These are phyloP conservation scores for Bisporella sp. DNA, from an alignment of 2,329 filamentous ascomycete species.

Conservation along the genomic window DNA sequence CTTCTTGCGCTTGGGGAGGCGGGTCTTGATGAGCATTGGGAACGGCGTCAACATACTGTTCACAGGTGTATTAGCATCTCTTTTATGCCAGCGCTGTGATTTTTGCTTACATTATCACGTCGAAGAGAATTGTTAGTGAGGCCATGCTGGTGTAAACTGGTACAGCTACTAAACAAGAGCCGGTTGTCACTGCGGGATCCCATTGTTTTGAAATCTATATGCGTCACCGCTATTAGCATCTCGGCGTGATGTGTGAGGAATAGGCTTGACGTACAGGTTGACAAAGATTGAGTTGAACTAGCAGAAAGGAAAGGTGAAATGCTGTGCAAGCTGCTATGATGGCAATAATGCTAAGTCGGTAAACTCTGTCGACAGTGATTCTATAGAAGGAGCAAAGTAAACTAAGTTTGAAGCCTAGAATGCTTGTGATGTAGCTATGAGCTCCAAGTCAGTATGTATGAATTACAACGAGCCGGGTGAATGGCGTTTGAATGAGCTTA, in stretches of 20 bases:
- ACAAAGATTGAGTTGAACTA: conserved; percentile 23
- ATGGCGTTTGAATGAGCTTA: conserved; percentile 16
- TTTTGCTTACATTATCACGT: conserved; percentile 31
- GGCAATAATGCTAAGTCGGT: conserved; percentile 28
- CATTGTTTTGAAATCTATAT: conserved; percentile 33
- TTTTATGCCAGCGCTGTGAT: not conserved
- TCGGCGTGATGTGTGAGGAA: conserved; percentile 7
- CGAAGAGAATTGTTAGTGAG: conserved; percentile 35
- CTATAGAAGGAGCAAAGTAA: conserved; percentile 38
- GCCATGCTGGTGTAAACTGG: conserved; percentile 38
- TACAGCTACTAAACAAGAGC: conserved; percentile 33
- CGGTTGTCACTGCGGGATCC: conserved; percentile 30
- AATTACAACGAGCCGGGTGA: not conserved
- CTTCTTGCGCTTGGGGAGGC: conserved; percentile 35
- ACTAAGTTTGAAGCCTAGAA: conserved; percentile 40
- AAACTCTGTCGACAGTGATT: conserved; percentile 33
- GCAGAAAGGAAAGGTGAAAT: conserved; percentile 32
- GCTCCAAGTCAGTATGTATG: no score
- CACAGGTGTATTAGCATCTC: not conserved
- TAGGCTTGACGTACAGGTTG: conserved; percentile 18
- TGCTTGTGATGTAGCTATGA: conserved; percentile 33
- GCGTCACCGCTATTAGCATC: not conserved
- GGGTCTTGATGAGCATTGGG: conserved; percentile 32
- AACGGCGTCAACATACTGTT: conserved; percentile 35
- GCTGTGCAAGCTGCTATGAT: conserved; percentile 30